phyloP scores from a whole-genome alignment of 75 land plant species.

The Picea glauca region DNA sequence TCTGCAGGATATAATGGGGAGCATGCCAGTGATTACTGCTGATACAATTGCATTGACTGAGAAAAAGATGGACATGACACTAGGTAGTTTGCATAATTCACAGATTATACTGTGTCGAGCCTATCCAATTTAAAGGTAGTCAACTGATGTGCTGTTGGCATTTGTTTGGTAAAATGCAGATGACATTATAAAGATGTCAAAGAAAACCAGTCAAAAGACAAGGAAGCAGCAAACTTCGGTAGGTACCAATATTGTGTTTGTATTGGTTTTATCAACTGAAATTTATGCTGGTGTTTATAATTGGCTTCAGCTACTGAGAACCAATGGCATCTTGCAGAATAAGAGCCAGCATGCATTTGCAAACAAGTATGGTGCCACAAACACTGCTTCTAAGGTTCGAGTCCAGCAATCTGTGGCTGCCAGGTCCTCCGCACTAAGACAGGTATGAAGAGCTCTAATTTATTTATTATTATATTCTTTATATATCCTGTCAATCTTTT shows the following conservation, averaged over 20 bases:
- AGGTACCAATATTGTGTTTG: background rate
- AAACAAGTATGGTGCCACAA: conserved; percentile 18
- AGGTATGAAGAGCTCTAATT: conserved; percentile 21
- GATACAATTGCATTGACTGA: conserved; percentile 67
- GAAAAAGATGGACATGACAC: conserved; percentile 70
- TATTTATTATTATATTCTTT: background rate
- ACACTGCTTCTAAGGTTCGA: conserved; percentile 16
- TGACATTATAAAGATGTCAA: conserved; percentile 69
- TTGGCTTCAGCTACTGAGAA: background rate
- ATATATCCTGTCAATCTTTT: background rate
- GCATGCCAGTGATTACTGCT: conserved; percentile 31
- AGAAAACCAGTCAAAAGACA: conserved; percentile 20
- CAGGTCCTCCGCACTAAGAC: conserved; percentile 47
- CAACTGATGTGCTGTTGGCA: background rate
- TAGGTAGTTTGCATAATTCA: conserved; percentile 25
- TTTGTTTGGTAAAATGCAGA: conserved; percentile 22
- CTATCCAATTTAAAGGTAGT: background rate
- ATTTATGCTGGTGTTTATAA: background rate
- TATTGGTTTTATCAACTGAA: background rate
- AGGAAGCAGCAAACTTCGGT: conserved; percentile 34
- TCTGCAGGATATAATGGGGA: conserved; percentile 23
- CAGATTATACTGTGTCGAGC: too few relatives aligned
- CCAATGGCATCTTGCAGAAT: conserved; percentile 21
- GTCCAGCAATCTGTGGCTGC: conserved; percentile 33
- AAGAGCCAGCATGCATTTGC: conserved; percentile 22